Conservation (phyloP, 2,329 filamentous ascomycete genomes). For the Xylariaceae sp. region DNA sequence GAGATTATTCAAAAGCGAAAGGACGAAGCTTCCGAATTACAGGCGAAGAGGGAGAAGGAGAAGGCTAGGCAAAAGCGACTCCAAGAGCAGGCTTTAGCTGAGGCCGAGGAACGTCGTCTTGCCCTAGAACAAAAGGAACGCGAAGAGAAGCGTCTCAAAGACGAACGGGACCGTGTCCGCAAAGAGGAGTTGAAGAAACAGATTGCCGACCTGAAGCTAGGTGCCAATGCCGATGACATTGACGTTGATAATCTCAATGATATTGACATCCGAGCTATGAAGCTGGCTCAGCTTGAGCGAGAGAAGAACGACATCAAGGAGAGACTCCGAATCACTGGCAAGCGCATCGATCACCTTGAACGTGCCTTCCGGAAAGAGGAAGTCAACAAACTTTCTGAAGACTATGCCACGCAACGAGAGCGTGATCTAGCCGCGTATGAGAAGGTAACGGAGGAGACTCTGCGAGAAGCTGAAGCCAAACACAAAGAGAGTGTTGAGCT, state of each 20-base stretch:
- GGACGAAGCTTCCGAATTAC: slow-evolving; percentile 87
- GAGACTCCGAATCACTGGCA: slow-evolving; percentile 87
- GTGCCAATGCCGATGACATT: slow-evolving; percentile 76
- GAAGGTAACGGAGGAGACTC: slow-evolving; percentile 75
- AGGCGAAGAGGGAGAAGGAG: slow-evolving; percentile 89
- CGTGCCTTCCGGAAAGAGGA: slow-evolving; percentile 97
- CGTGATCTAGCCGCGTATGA: slow-evolving; percentile 83
- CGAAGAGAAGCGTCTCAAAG: slow-evolving; percentile 83
- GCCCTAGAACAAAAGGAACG: slow-evolving; percentile 93
- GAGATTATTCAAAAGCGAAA: slow-evolving; percentile 96
- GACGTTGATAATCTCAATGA: slow-evolving; percentile 83
- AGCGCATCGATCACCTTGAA: slow-evolving; percentile 96
- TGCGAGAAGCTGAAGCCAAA: slow-evolving; percentile 82
- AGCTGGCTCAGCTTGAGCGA: slow-evolving; percentile 93
- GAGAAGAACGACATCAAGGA: slow-evolving; percentile 97
- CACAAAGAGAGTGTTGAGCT: slow-evolving; percentile 92
- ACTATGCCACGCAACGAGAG: slow-evolving; percentile 84
- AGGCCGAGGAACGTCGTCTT: slow-evolving; percentile 87
- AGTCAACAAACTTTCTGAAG: slow-evolving; percentile 84
- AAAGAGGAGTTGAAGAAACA: slow-evolving; percentile 94
- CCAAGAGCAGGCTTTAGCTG: slow-evolving; percentile 84
- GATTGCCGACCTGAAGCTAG: slow-evolving; percentile 88
- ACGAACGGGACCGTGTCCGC: slow-evolving; percentile 87
- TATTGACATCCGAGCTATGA: slow-evolving; percentile 92
- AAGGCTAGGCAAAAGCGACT: slow-evolving; percentile 87